Base-by-base conservation (phyloP, 2,329 filamentous ascomycete species). In the Cercospora beticola region DNA sequence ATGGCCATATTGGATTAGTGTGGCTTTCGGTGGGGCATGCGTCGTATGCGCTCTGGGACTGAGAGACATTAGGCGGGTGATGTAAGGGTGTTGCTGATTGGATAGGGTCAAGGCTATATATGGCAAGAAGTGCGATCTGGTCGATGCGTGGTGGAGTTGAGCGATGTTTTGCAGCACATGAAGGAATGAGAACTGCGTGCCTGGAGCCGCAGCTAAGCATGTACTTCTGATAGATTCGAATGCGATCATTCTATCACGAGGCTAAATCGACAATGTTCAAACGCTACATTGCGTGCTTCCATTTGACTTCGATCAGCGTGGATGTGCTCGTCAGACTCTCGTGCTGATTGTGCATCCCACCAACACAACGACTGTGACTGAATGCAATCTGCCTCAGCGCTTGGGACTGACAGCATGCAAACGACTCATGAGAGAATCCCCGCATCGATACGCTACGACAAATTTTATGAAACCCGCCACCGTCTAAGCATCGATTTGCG, bases 1-100 rank as follows among this genome's bases (percentile, higher is more conserved):
- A 36, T 77, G 71, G 62, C 74, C 75, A 2, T 79, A 78, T 67
- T 78, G 72, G 67, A 75, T 78, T 57, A 70, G 65, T 26, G 77
- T 79, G 23, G 77, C 75, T 0, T 79, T 79, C 60, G 77, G 77
- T 31, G 75, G 33, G n/a, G 33, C 33, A 40, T 40, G 33, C 33
- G 33, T 40, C 33, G 33, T 40, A 7, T 40, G 33, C 7, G 33
- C 33, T 40, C 33, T 40, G 33, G 33, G 33, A 16, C 33, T 40
- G 33, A 40, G 33, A 5, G 33, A 40, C 33, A 40, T n/a, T n/a
- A 40, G 33, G 33, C 33, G 33, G 33, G 33, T 40, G 33, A 40
- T 40, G 33, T 40, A 40, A n/a, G 33, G 14, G 14, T 7, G 5
- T 7, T 40, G 14, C 33, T n/a, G 33, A 40, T 40, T 3, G 33